Evolutionary conservation across 306 rosid genomes (phyloP).

Genomic region (Elaeagnus macrophylla): DNA sequence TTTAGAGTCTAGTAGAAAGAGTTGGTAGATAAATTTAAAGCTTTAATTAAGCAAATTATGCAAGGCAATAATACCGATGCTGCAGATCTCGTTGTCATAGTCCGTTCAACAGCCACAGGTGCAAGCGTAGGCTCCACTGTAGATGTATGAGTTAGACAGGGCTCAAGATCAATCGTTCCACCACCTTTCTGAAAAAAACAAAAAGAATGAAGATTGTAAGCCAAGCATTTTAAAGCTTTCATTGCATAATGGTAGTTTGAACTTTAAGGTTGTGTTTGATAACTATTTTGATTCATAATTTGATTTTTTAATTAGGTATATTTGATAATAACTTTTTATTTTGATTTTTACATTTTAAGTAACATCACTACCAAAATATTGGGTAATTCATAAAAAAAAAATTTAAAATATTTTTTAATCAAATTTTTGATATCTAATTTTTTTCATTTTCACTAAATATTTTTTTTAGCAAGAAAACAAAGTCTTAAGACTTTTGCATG

Average conservation of each 20-base stretch:
- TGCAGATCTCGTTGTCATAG: constrained; percentile 93
- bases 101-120: constrained; percentile 81
- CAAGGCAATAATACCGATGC: constrained; percentile 65
- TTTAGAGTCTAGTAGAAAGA: background rate
- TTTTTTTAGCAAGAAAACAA: too few relatives aligned
- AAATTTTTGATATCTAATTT: too few relatives aligned
- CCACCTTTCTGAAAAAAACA: constrained; percentile 67
- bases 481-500: too few relatives aligned
- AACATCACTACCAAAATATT: too few relatives aligned
- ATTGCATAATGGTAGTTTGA: background rate
- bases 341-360: too few relatives aligned
- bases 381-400: too few relatives aligned
- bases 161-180: constrained; percentile 88
- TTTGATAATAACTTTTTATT: too few relatives aligned
- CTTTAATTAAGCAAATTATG: constrained; percentile 16
- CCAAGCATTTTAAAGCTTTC: background rate
- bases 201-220: constrained; percentile 18
- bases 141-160: constrained; percentile 87
- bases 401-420: too few relatives aligned
- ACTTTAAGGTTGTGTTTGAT: too few relatives aligned
- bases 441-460: too few relatives aligned
- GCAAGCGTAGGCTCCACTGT: constrained; percentile 96
- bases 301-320: too few relatives aligned
- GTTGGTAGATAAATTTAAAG: constrained; percentile 2
- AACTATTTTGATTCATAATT: too few relatives aligned